Base-by-base conservation (phyloP, 2,329 filamentous ascomycete genomes). In the Lachnellula arida region DNA sequence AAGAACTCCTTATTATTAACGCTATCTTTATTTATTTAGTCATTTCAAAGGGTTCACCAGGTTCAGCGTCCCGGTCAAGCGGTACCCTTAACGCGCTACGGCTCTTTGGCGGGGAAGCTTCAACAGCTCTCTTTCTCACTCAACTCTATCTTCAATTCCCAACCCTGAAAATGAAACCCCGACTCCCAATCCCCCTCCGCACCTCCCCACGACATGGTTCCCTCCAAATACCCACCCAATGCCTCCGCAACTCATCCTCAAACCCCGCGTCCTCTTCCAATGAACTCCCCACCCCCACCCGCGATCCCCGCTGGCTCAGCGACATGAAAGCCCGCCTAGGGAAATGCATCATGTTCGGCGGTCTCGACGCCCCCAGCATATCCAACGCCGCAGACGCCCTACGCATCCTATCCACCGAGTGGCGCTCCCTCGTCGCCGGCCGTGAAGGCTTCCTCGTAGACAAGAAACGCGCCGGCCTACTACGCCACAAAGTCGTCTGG, bases 391-490 rank as follows among this genome's bases (percentile, higher is more conserved):
- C 0, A 67, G 66, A 1, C 42, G 78, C 92, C n/a, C 67, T 89
- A 23, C 73, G 77, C 46, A 76, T 81, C 40, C 69, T 92, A 22
- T 78, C 82, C 2, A 71, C 68, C 8, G 83, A 90, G 61, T 94
- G 90, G 90, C 76, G 87, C 44, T 81, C 83, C 62, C 73, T 94
- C 55, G 73, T 88, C 32, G 88, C 86, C 0, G 89, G 88, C 0
- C 84, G 84, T 55, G 87, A 93, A 66, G 89, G 90, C 0, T 95
- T 85, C 69, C 71, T 94, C 60, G 88, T 85, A 0, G 80, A 77
- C 11, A 76, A 78, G 57, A 78, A 81, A 62, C 77, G 83, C 50
- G 81, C 79, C 46, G 82, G 88, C 0, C 68, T 93, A 35, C 81
- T 83, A 60, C 75, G 79, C 52, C 85, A 89, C 57, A 77, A 79